Conservation (phyloP, 495 filamentous ascomycete genomes). For the Daldinia grandis region DNA sequence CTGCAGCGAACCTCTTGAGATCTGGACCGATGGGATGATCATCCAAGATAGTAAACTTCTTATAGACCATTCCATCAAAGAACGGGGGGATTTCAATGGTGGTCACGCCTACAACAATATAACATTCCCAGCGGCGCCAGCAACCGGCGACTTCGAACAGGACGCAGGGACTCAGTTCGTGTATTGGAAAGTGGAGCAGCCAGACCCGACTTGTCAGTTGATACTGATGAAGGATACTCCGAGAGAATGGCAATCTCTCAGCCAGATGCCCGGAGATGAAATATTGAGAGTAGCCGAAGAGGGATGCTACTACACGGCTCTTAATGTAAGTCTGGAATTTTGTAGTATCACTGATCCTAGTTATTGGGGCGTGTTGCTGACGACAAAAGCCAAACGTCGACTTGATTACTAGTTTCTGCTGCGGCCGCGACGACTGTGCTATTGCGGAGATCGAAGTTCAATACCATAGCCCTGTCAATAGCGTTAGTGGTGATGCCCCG, state of each 20-base stretch:
- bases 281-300: slow-evolving; percentile 10
- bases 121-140: slow-evolving; percentile 26
- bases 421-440: slow-evolving; percentile 33
- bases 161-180: slow-evolving; percentile 23
- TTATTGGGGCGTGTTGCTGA: neutral
- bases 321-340: slow-evolving; percentile 16
- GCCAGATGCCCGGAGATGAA: slow-evolving; percentile 22
- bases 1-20: slow-evolving; percentile 20
- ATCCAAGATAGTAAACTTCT: slow-evolving; percentile 12
- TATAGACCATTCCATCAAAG: slow-evolving; percentile 21
- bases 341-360: neutral
- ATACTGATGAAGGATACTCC: slow-evolving; percentile 31
- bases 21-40: slow-evolving; percentile 20
- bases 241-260: slow-evolving; percentile 26
- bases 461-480: neutral
- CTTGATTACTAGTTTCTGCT: slow-evolving; percentile 38
- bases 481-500: neutral
- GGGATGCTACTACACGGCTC: slow-evolving; percentile 30
- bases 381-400: slow-evolving; percentile 18
- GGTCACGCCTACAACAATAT: slow-evolving; percentile 33
- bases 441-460: slow-evolving; percentile 24
- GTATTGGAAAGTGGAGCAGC: slow-evolving; percentile 28
- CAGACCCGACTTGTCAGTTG: slow-evolving; percentile 26
- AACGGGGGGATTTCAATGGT: slow-evolving; percentile 12
- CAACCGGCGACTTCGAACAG: slow-evolving; percentile 7